Percentiles rank a stretch among this genome's conserved stretches.
These are phyloP conservation scores for Colletotrichum sp. DNA, from an alignment of 2,329 filamentous ascomycete genomes.

Conservation along the genomic window DNA sequence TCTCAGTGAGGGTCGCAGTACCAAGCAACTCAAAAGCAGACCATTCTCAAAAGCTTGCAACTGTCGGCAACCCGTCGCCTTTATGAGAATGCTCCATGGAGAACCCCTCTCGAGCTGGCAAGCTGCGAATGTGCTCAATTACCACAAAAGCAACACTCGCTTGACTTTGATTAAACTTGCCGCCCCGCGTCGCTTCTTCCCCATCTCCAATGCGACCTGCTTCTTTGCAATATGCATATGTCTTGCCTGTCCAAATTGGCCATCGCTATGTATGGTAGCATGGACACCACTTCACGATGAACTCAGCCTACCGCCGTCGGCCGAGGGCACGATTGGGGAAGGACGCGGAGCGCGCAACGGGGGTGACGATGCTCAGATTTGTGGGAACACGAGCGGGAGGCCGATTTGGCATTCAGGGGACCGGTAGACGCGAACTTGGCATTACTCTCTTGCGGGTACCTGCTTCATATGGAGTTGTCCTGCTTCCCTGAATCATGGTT, in stretches of 20 bases:
- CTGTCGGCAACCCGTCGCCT: background rate
- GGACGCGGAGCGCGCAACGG: background rate
- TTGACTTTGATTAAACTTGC: constrained; percentile 5
- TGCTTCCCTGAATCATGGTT: background rate
- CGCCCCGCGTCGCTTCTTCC: background rate
- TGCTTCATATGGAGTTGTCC: background rate
- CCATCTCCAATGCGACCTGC: constrained; percentile 3
- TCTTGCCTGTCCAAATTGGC: background rate
- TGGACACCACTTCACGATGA: background rate
- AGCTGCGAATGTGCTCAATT: background rate
- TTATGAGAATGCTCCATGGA: background rate
- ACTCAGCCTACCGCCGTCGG: background rate
- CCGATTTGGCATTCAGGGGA: background rate
- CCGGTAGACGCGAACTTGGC: constrained; percentile 5
- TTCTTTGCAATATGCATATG: background rate
- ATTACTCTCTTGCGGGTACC: background rate
- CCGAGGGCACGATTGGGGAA: background rate
- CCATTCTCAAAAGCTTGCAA: background rate
- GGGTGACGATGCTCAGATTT: background rate
- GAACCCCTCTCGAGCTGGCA: background rate
- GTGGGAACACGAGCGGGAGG: constrained; percentile 5
- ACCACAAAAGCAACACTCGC: background rate
- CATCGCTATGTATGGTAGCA: background rate
- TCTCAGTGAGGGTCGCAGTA: background rate
- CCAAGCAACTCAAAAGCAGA: background rate